Base-by-base conservation (phyloP, 768 basidiomycete genomes). In the Kondoa malvinella region DNA sequence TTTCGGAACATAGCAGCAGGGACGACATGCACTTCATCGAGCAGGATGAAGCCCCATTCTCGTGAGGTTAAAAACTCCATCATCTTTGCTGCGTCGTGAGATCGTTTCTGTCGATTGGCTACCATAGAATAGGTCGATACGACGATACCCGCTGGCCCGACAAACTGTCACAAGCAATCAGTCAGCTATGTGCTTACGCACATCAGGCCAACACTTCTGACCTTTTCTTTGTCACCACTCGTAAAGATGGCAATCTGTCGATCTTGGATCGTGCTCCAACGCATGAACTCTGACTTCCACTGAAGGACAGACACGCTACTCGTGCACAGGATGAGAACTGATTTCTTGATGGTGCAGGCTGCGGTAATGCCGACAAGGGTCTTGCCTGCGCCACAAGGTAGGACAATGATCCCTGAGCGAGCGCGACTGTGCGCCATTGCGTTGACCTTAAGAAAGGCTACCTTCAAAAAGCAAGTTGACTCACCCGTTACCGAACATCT, bases 71-170 rank as follows among this genome's bases (percentile, higher is more conserved):
- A 77, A 75, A 97, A 99, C 72, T 99, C 92, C 95, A 99, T 99
- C 89, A 97, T 96, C 81, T 97, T 95, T 80, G 95, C 92, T 21
- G 95, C 89, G 75, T 94, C 92, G 76, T 97, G 91, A n/a, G 95
- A 95, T 72, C 95, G 85, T 76, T 96, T 95, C 74, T 92, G 89
- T 1, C 91, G 95, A 76, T 96, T 96, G 32, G 95, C 94, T 64
- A 99, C 92, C 95, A 99, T 99, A 2, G 94, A 96, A 77, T 99
- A 99, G 14, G 95, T 97, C 33, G 94, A 97, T 29, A 99, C 87
- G 33, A 99, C 92, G 70, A 99, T 96, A 34, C 95, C 95, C 71
- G 94, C 91, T 58, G 94, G 92, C 26, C 92, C 92, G 4, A 87
- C 86, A 78, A 99, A 99, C 91, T 96, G 73, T 27, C 25, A 14